These are phyloP conservation scores for Linum lewisii DNA, from an alignment of 345 rosid genomes.

Conservation along the genomic window DNA sequence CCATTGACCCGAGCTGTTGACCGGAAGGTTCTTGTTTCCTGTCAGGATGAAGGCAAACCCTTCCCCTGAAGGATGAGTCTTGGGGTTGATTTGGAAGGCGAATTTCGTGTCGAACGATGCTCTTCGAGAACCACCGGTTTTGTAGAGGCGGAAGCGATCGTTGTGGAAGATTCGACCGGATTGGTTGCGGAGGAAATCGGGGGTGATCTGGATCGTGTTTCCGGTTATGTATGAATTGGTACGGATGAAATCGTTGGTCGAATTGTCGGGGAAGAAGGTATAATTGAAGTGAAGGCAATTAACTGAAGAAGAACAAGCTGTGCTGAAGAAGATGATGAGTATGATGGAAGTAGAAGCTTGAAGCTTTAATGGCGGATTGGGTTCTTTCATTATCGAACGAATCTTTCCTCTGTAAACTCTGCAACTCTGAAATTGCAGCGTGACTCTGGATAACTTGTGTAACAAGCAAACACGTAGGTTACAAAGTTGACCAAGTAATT, in stretches of 20 bases:
- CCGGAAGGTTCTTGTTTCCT: slow-evolving; percentile 16
- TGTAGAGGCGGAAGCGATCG: slow-evolving; percentile 35
- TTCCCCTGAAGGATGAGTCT: slow-evolving; percentile 48
- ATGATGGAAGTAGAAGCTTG: not conserved
- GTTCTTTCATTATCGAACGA: not conserved
- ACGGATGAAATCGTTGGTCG: not conserved
- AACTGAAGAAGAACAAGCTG: not conserved
- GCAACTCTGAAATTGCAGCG: too few species aligned
- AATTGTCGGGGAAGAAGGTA: not conserved
- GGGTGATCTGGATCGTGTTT: slow-evolving; percentile 54
- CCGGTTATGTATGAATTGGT: slow-evolving; percentile 9
- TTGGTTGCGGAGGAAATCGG: slow-evolving; percentile 21
- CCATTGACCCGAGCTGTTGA: slow-evolving; percentile 49
- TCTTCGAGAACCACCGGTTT: not conserved
- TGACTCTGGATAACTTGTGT: too few species aligned
- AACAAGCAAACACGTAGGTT: too few species aligned
- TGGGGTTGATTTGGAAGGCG: slow-evolving; percentile 30
- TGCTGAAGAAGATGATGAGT: not conserved
- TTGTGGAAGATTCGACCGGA: slow-evolving; percentile 38
- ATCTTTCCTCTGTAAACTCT: too few species aligned
- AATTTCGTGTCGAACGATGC: slow-evolving; percentile 52
- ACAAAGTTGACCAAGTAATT: too few species aligned
- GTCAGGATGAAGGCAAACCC: slow-evolving; percentile 63
- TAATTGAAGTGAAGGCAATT: not conserved
- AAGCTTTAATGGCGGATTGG: not conserved